Percentiles rank a stretch among this genome's conserved stretches.
phyloP scores from a whole-genome alignment of 2,329 filamentous ascomycete genomes.

The Diaporthe vexans region DNA sequence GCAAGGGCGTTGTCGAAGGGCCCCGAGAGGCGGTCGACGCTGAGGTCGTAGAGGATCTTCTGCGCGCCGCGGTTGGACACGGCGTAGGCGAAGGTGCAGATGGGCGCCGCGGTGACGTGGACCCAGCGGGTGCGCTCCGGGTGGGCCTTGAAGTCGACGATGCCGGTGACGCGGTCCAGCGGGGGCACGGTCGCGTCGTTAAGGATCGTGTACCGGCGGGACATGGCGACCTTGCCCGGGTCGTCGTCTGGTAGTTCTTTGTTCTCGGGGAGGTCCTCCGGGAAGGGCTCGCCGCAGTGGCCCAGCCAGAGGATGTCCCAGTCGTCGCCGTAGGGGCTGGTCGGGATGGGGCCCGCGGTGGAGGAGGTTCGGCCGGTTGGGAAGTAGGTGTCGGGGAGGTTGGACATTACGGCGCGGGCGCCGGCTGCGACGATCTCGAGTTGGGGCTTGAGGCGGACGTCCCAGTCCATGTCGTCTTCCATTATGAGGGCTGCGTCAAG shows the following conservation, averaged over 20 bases:
- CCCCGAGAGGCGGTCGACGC: conserved; percentile 48
- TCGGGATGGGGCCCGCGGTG: conserved; percentile 6
- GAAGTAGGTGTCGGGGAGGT: conserved; percentile 37
- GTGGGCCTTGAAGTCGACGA: conserved; percentile 47
- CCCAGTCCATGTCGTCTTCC: conserved; percentile 66
- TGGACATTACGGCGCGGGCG: conserved; percentile 39
- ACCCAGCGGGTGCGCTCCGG: conserved; percentile 54
- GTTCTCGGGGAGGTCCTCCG: conserved; percentile 42
- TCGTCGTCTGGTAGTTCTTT: conserved; percentile 27
- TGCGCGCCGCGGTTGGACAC: conserved; percentile 46
- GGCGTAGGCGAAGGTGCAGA: conserved; percentile 56
- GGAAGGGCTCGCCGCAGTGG: conserved; percentile 58
- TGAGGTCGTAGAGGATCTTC: conserved; percentile 49
- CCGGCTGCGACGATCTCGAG: conserved; percentile 42
- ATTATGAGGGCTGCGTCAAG: conserved; percentile 58
- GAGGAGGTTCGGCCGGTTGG: conserved; percentile 35
- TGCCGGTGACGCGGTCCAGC: conserved; percentile 45
- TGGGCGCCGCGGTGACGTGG: conserved; percentile 52
- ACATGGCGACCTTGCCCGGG: conserved; percentile 35
- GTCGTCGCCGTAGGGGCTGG: conserved; percentile 57
- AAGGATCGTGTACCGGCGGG: conserved; percentile 41
- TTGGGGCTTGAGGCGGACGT: conserved; percentile 58
- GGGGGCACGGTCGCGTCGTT: conserved; percentile 49
- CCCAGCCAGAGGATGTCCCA: conserved; percentile 70
- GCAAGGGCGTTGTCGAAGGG: conserved; percentile 53